A percentile compares a stretch with the other conserved stretches of the same genome.
phyloP scores from a whole-genome alignment of 2,329 filamentous ascomycete species.

The Xylariaceae sp. region DNA sequence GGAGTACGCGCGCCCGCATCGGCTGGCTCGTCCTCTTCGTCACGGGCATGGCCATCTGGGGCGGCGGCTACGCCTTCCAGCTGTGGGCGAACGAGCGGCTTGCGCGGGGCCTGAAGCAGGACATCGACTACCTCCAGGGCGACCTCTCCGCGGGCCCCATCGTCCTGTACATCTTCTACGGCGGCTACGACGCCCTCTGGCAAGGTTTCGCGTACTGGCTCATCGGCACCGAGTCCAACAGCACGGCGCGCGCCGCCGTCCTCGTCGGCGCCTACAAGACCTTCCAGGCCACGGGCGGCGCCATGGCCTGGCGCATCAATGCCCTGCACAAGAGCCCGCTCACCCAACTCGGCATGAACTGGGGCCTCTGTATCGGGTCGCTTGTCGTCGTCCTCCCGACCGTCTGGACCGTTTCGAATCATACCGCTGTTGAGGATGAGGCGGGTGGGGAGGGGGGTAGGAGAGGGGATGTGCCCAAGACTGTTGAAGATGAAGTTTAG shows the following conservation, averaged over 20 bases:
- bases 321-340: constrained; percentile 10
- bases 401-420: constrained; percentile 14
- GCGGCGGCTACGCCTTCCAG: constrained; percentile 15
- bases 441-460: constrained; percentile 3
- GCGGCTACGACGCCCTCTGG: constrained; percentile 13
- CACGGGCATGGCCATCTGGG: constrained; percentile 10
- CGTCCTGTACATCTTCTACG: constrained; percentile 13
- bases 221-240: constrained; percentile 15
- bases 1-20: constrained; percentile 12
- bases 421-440: constrained; percentile 6
- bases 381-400: constrained; percentile 9
- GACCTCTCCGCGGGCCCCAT: constrained; percentile 10
- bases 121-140: constrained; percentile 12
- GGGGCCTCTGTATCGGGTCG: constrained; percentile 13
- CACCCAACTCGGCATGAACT: constrained; percentile 13
- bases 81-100: constrained; percentile 14
- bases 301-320: constrained; percentile 17
- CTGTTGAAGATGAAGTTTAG: constrained; percentile 3
- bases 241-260: constrained; percentile 9
- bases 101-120: constrained; percentile 8
- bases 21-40: constrained; percentile 12
- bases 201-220: constrained; percentile 16
- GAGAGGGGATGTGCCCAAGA: constrained; percentile 1
- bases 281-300: constrained; percentile 10
- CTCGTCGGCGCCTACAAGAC: constrained; percentile 16